A percentile compares a stretch with the other conserved stretches of the same genome.
These are phyloP conservation scores for Hypoxylon sp. DNA, from an alignment of 2,329 filamentous ascomycete species.

Conservation along the genomic window DNA sequence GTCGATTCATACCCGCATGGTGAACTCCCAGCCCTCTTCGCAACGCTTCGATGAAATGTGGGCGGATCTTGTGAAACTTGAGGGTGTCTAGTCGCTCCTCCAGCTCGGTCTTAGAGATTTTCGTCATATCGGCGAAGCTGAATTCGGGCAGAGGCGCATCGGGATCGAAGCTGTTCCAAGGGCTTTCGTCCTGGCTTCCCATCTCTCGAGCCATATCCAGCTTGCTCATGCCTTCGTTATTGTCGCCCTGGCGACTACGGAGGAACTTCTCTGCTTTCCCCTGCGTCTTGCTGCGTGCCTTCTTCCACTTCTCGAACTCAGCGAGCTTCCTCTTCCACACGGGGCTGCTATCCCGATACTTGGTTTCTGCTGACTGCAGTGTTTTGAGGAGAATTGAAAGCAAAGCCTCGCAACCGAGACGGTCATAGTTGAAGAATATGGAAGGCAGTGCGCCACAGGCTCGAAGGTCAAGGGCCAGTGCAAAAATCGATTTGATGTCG, in stretches of 20 bases:
- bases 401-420: conserved; percentile 73
- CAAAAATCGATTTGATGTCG: conserved; percentile 53
- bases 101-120: conserved; percentile 71
- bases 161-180: conserved; percentile 77
- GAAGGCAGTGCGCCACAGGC: conserved; percentile 77
- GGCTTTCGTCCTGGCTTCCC: conserved; percentile 67
- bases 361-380: conserved; percentile 67
- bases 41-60: conserved; percentile 72
- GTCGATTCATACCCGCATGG: conserved; percentile 84
- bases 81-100: conserved; percentile 68
- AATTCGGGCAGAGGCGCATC: conserved; percentile 73
- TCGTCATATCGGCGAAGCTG: conserved; percentile 75
- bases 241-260: conserved; percentile 57
- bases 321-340: conserved; percentile 73
- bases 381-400: conserved; percentile 65
- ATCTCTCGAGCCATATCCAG: conserved; percentile 70
- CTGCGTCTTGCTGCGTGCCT: conserved; percentile 52
- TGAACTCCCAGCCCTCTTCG: conserved; percentile 80
- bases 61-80: conserved; percentile 63
- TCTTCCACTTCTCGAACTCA: conserved; percentile 71
- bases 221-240: conserved; percentile 66
- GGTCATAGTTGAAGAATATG: conserved; percentile 84
- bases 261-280: conserved; percentile 57
- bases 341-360: conserved; percentile 69
- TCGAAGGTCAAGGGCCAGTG: conserved; percentile 73